phyloP scores from a whole-genome alignment of 352 stramenopile genomes.

The Globisporangium sylvaticum region DNA sequence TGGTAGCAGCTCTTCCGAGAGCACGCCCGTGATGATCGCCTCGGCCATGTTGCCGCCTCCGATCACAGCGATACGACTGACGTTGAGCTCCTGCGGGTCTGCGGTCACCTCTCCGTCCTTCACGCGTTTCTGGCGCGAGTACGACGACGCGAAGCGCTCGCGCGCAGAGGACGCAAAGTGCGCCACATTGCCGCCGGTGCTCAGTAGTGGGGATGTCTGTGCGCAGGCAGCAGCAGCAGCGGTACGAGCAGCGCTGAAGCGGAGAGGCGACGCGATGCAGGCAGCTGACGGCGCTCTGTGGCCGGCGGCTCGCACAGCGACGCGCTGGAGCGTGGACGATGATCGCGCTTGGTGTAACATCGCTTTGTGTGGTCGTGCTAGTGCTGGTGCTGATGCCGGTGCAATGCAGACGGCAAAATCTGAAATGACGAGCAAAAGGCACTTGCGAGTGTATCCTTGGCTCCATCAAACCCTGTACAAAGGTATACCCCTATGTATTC shows the following conservation, averaged over 20 bases:
- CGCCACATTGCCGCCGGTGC: neutral
- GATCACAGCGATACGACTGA: conserved; percentile 70
- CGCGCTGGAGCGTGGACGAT: conserved; percentile 7
- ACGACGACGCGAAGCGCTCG: conserved; percentile 19
- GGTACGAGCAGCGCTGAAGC: neutral
- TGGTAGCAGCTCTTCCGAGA: conserved; percentile 61
- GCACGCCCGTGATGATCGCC: conserved; percentile 79
- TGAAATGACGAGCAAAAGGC: conserved; percentile 7
- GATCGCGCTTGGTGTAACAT: conserved; percentile 3
- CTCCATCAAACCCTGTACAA: neutral
- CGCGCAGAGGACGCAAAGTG: conserved; percentile 5
- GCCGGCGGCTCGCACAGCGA: neutral
- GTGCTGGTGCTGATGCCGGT: neutral
- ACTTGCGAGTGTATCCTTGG: neutral
- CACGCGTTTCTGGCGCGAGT: conserved; percentile 10
- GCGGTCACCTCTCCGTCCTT: conserved; percentile 14
- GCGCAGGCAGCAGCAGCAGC: neutral
- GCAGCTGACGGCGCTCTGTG: neutral
- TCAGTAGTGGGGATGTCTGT: neutral
- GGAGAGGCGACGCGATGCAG: neutral
- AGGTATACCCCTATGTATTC: neutral
- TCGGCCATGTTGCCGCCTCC: conserved; percentile 90
- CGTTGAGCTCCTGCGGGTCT: conserved; percentile 23
- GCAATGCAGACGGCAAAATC: neutral
- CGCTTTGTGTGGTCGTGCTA: neutral